Evolutionary conservation across 768 basidiomycete species (phyloP).

Genomic region (Tulasnella sp.): DNA sequence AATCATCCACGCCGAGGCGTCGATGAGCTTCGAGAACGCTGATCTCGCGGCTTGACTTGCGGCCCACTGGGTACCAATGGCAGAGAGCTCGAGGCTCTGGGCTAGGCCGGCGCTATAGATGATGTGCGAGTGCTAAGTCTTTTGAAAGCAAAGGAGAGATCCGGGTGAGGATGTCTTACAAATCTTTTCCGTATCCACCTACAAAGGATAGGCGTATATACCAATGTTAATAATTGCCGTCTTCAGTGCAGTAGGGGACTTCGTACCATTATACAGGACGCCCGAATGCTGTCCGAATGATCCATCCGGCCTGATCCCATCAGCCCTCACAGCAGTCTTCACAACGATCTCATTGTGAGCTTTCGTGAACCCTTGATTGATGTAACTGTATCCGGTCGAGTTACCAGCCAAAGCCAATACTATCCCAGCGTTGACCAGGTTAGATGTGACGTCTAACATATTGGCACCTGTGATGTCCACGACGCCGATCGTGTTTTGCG

Average conservation of each 20-base stretch:
- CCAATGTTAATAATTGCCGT: neutral
- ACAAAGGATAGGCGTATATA: conserved; percentile 35
- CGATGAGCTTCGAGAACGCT: conserved; percentile 45
- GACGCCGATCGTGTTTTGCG: neutral
- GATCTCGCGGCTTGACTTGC: conserved; percentile 29
- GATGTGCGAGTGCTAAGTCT: neutral
- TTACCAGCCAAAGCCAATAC: neutral
- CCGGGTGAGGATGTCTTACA: conserved; percentile 22
- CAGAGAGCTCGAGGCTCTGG: conserved; percentile 49
- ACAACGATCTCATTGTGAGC: conserved; percentile 46
- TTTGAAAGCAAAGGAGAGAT: neutral
- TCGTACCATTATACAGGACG: conserved; percentile 50
- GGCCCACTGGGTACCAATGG: conserved; percentile 47
- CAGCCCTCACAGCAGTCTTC: conserved; percentile 24
- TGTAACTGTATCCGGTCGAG: conserved; percentile 25
- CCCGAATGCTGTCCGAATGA: conserved; percentile 45
- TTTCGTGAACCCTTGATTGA: conserved; percentile 37
- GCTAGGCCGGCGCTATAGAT: conserved; percentile 55
- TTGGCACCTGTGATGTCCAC: conserved; percentile 12
- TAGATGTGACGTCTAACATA: conserved; percentile 10
- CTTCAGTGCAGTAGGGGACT: too few relatives aligned
- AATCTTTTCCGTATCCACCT: conserved; percentile 57
- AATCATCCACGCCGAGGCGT: conserved; percentile 61
- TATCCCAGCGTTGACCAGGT: neutral
- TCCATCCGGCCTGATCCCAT: conserved; percentile 45